Base-by-base conservation (phyloP, 2,329 filamentous ascomycete species). In the Colletotrichum coccodes region DNA sequence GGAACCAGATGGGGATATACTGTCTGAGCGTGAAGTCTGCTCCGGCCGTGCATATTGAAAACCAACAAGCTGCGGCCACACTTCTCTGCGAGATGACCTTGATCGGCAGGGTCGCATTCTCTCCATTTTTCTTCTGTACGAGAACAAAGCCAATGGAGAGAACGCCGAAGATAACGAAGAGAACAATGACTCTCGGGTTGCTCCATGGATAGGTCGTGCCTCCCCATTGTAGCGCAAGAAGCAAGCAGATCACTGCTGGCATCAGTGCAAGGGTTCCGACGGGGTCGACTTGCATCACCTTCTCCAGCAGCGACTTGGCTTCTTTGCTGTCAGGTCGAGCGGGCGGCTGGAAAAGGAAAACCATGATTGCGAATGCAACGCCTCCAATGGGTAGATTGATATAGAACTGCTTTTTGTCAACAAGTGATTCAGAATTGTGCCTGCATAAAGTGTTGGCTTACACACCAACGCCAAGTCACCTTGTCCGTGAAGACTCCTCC, bases 171-270 rank as follows among this genome's bases (percentile, higher is more conserved):
- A 79, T 63, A 65, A 80, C 74, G 26, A 81, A 72, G 6, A 81
- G 76, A 6, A 65, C 75, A 30, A 81, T 76, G 49, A 81, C 75
- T 28, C 75, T 75, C 3, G 67, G 73, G 21, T 73, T 68, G 23
- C 54, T 72, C 80, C 80, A 82, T 0, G 74, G 38, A 49, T 79
- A 79, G 7, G 70, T 73, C 6, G 71, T 75, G 7, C 78, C 80
- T 50, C 80, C 80, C 82, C 81, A 85, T 61, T 84, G 81, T 12
- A 85, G 75, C 5, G 83, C 83, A 5, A 86, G 73, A 0, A 85
- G 71, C 6, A 85, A 78, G 68, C 81, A 85, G 49, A 84, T 73
- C 6, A 72, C 54, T 9, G 62, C 71, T 1, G 71, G 71, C 26
- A 75, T 59, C 26, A 76, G 67, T 4, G 54, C 47, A 4, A 71